A percentile compares a stretch with the other conserved stretches of the same genome.
Evolutionary conservation across 2,329 filamentous ascomycete species (phyloP).

Genomic region (Nemania diffusa): DNA sequence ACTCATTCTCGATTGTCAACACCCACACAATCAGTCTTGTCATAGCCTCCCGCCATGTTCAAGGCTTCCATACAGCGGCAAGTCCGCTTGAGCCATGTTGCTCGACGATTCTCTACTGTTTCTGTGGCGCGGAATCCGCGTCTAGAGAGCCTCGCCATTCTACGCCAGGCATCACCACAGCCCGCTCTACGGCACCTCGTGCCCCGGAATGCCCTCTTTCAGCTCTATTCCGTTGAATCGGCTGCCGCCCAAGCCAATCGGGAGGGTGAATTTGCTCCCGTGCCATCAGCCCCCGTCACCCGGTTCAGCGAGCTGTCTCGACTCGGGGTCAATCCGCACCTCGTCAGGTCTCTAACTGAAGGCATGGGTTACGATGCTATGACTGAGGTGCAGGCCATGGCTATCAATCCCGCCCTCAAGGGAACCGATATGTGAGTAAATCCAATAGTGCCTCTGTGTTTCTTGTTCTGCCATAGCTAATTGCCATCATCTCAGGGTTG

Average conservation of each 20-base stretch:
- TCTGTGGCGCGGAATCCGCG: conserved; percentile 37
- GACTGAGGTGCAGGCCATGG: conserved; percentile 91
- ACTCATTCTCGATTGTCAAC: neutral
- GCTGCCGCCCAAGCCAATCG: conserved; percentile 32
- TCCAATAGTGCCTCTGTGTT: neutral
- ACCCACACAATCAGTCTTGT: conserved; percentile 1
- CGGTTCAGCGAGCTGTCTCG: conserved; percentile 58
- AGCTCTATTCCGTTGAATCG: conserved; percentile 42
- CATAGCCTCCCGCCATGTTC: conserved; percentile 39
- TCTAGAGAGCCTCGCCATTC: conserved; percentile 32
- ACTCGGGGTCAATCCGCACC: conserved; percentile 67
- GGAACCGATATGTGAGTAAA: conserved; percentile 81
- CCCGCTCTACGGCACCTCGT: conserved; percentile 21
- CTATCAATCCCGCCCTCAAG: conserved; percentile 81
- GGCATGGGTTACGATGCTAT: conserved; percentile 83
- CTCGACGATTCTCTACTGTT: conserved; percentile 42
- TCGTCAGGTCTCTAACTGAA: conserved; percentile 75
- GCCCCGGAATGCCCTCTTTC: conserved; percentile 36
- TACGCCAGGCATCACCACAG: conserved; percentile 26
- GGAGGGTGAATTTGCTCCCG: conserved; percentile 30
- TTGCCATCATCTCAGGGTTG: conserved; percentile 66
- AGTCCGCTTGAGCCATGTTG: conserved; percentile 44
- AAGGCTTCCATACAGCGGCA: conserved; percentile 47
- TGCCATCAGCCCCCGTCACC: conserved; percentile 46
- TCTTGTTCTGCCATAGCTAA: conserved; percentile 38